A percentile compares a stretch with the other conserved stretches of the same genome.
phyloP scores from a whole-genome alignment of 306 rosid genomes.

The Corylus americana region DNA sequence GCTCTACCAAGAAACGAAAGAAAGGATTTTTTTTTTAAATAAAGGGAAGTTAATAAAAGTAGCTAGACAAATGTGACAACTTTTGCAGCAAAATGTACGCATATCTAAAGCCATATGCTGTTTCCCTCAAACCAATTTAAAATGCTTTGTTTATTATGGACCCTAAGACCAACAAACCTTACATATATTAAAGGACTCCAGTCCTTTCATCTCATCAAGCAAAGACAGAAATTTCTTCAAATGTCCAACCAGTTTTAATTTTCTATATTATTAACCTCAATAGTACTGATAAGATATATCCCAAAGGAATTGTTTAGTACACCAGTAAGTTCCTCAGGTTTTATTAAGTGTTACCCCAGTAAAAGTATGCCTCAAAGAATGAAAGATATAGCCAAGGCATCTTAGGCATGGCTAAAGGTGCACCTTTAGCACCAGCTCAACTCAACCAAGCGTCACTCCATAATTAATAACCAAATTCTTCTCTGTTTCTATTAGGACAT shows the following conservation, averaged over 20 bases:
- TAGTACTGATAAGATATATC: background rate
- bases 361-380: background rate
- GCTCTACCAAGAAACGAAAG: slow-evolving; percentile 45
- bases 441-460: background rate
- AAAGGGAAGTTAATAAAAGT: background rate
- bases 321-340: background rate
- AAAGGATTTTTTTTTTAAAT: background rate
- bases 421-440: background rate
- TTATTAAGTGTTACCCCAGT: background rate
- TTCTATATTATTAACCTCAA: background rate
- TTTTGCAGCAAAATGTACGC: background rate
- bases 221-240: background rate
- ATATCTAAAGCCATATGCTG: background rate
- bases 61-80: background rate
- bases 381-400: background rate
- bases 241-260: background rate
- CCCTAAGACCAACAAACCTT: background rate
- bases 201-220: background rate
- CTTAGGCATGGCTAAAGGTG: background rate
- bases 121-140: background rate
- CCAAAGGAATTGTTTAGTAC: background rate
- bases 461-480: too few relatives aligned
- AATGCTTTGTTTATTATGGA: background rate
- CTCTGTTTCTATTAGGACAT: too few relatives aligned
- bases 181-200: background rate